Base-by-base conservation (phyloP, 2,329 filamentous ascomycete genomes). In the Exophiala alcalophila region DNA sequence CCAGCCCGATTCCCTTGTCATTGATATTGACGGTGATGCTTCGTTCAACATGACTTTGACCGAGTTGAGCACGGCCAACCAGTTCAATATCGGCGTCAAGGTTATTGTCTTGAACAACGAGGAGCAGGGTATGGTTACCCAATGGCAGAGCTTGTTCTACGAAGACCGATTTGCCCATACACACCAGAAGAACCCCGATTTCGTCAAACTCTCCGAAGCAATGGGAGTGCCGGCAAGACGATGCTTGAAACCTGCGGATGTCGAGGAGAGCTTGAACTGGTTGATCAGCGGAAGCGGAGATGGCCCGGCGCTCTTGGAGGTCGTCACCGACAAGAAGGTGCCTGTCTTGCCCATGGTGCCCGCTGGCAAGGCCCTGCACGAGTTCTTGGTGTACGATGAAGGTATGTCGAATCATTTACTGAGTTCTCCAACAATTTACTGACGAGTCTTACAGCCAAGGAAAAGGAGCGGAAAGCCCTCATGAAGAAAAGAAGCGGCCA, bases 41-140 rank as follows among this genome's bases (percentile, higher is more conserved):
- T 96, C 90, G 3, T 97, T 98, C 74, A 87, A 88, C 76, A 97
- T 98, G 92, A 97, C 92, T 4, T 76, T 96, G 47, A 96, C 91
- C 1, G 92, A 98, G 71, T 81, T 98, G 39, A 86, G 85, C 31
- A 96, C 91, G 2, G 90, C 90, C 28, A 80, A 86, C 6, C 90
- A 98, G 69, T 97, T 97, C 74, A 86, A 92, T 71, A 96, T 97
- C 64, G 90, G 86, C 53, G 83, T 94, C 66, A 97, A 97, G 77
- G 77, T 97, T 48, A 88, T 97, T 57, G 76, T 97, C 18, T 68
- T 98, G 42, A 97, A 97, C 75, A 98, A 95, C 67, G 89, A 94
- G 66, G 89, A 97, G 69, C 91, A 96, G 70, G 91, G 91, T 40
- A 97, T 97, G 91, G 90, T 97, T 29, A 96, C 90, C 1, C 91